Evolutionary conservation across 2,329 filamentous ascomycete genomes (phyloP), one percentile per base, ranked within the genome.

Genomic region (Cyphellophora europaea): DNA sequence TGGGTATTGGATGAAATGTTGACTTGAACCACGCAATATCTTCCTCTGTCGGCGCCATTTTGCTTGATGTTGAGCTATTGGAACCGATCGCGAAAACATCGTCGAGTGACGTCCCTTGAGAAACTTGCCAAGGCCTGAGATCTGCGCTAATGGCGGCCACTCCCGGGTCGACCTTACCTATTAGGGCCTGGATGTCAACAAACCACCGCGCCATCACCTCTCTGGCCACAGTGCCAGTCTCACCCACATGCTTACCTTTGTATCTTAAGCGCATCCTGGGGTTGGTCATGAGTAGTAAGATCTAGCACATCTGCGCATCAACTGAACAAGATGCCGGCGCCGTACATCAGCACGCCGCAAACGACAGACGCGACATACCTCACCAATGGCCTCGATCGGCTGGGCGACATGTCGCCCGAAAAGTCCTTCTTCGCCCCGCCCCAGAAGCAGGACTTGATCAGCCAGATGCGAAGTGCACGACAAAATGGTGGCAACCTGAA

Each of bases 281-380:
- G n/a, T n/a, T n/a, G n/a, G n/a, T n/a, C n/a, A n/a, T n/a, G n/a
- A n/a, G n/a, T n/a, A n/a, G n/a, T n/a, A n/a, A n/a, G n/a, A n/a
- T n/a, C n/a, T n/a, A n/a, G n/a, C n/a, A n/a, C n/a, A n/a, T n/a
- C n/a, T n/a, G n/a, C n/a, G n/a, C n/a, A n/a, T n/a, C n/a, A n/a
- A n/a, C n/a, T n/a, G n/a, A n/a, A 14, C 57, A 65, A 52, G 49
- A 84, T 84, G 79, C 73, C 71, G 40, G 71, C 73, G 45, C 72
- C 74, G 27, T 79, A 78, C 53, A 71, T 93, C 61, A 82, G 91
- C 62, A 93, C 88, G 50, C 89, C 89, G 52, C 80, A 82, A 56
- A 93, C 86, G 42, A 82, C 87, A 53, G 86, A 95, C 71, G 78
- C 77, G 60, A 93, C 87, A 47, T 89, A 80, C 59, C 68, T 93